These are phyloP conservation scores for Alternaria dauci DNA, from an alignment of 2,329 filamentous ascomycete species.

Conservation along the genomic window DNA sequence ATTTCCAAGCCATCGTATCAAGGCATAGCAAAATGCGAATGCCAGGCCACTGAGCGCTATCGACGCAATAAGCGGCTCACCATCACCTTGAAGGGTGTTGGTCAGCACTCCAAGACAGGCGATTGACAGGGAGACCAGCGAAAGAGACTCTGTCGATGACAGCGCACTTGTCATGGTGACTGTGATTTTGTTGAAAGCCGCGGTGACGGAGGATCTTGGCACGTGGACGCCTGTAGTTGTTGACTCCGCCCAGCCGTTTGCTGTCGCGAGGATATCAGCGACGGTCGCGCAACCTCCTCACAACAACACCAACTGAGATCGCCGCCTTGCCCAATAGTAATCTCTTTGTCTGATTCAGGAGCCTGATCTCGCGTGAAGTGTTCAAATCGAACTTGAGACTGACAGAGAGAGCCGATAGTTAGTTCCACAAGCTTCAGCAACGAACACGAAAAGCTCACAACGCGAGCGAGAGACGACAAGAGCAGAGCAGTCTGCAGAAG, in stretches of 20 bases:
- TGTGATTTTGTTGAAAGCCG: conserved; percentile 7
- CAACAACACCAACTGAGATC: neutral
- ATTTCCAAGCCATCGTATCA: conserved; percentile 92
- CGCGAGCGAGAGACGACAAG: conserved; percentile 20
- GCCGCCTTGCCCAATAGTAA: neutral
- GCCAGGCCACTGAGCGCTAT: conserved; percentile 85
- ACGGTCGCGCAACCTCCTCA: conserved; percentile 2
- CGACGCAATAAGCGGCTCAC: conserved; percentile 87
- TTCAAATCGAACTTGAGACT: conserved; percentile 3
- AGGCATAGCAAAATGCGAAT: conserved; percentile 80
- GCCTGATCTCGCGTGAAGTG: conserved; percentile 6
- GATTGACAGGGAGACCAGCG: conserved; percentile 69
- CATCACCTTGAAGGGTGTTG: conserved; percentile 83
- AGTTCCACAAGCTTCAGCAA: conserved; percentile 17
- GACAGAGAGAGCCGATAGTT: conserved; percentile 1
- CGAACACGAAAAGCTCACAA: conserved; percentile 13
- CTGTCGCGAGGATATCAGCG: conserved; percentile 15
- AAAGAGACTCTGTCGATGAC: conserved; percentile 63
- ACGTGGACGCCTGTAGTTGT: conserved; percentile 15
- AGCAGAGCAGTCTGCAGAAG: conserved; percentile 25
- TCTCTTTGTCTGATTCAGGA: neutral
- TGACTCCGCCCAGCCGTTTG: conserved; percentile 15
- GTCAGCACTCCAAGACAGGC: conserved; percentile 76
- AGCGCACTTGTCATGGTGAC: conserved; percentile 51
- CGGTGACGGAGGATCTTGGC: conserved; percentile 24